Evolutionary conservation across 2,329 filamentous ascomycete species (phyloP), one percentile per base, ranked within the genome.

Genomic region (Acrocalymma vagum): DNA sequence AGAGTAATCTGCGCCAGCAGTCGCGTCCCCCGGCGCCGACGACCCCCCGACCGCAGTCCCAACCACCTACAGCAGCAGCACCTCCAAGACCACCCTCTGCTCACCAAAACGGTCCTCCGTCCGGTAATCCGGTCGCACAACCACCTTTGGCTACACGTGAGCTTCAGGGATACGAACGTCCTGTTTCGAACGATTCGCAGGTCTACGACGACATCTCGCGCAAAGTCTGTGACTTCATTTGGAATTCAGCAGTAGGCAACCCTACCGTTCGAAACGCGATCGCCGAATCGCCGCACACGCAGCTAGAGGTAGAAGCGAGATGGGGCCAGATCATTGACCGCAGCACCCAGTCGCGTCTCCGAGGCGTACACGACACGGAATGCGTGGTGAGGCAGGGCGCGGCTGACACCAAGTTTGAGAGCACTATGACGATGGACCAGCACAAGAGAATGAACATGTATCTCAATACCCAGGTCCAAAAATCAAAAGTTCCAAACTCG

Each of bases 231-330:
- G 88, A 95, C 63, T 95, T 91, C 58, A 74, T 96, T 9, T 95
- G 85, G 63, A 67, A 82, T 31, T 78, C 87, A 39, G 85, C 94
- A 13, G 78, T 94, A 6, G 75, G 79, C 35, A 83, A 84, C 46
- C 76, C 80, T n/a, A 83, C 88, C 51, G 71, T 84, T 16, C 61
- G 64, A 9, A 45, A 43, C 36, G 75, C 73, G 9, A 77, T 85
- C 24, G 79, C 65, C 2, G 72, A 78, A 40, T 73, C 78, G 9
- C 78, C 81, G 11, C 84, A 83, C 6, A 86, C 91, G 10, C 81
- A 90, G 45, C 85, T 96, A 37, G 94, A 99, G 70, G 88, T 99
- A 38, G 94, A 99, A 72, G 94, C 91, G 8, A 97, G 97, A 69
- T 77, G 97, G 31, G 94, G 94, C 13, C 86, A 84, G 17, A 78